Evolutionary conservation across 495 filamentous ascomycete species (phyloP).

Genomic region (Cudoniella acicularis): DNA sequence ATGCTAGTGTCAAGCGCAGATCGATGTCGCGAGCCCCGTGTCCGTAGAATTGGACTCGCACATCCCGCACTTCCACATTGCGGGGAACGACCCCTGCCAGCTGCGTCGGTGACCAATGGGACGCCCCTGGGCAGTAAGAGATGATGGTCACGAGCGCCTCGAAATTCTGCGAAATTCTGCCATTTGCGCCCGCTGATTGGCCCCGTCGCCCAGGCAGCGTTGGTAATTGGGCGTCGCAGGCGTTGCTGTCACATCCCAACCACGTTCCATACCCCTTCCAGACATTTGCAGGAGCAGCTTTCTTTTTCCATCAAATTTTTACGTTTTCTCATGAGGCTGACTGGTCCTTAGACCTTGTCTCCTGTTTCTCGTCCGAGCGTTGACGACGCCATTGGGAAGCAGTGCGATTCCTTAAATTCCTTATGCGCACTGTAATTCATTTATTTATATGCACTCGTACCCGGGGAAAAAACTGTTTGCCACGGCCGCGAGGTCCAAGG

Average conservation of each 20-base stretch:
- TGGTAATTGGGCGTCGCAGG: background rate
- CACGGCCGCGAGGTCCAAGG: background rate
- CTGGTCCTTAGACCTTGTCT: constrained; percentile 3
- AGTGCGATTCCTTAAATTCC: background rate
- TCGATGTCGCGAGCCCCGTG: background rate
- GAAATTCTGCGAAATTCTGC: background rate
- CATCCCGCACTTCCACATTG: constrained; percentile 16
- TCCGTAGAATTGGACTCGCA: constrained; percentile 3
- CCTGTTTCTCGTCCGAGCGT: background rate
- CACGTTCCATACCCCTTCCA: constrained; percentile 10
- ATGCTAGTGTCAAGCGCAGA: background rate
- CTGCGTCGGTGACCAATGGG: constrained; percentile 4
- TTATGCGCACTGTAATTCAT: constrained; percentile 3
- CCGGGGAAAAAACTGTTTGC: constrained; percentile 1
- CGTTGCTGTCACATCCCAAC: background rate
- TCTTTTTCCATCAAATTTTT: constrained; percentile 23
- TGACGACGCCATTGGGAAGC: background rate
- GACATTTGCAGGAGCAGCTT: constrained; percentile 18
- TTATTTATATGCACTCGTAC: background rate
- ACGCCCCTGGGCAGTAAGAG: background rate
- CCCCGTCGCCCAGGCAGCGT: background rate
- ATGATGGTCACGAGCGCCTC: constrained; percentile 14
- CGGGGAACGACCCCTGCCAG: constrained; percentile 8
- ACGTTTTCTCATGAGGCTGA: constrained; percentile 24
- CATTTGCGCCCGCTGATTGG: background rate